Conservation (phyloP, 768 basidiomycete species). For the Boletus tylopilopsis region DNA sequence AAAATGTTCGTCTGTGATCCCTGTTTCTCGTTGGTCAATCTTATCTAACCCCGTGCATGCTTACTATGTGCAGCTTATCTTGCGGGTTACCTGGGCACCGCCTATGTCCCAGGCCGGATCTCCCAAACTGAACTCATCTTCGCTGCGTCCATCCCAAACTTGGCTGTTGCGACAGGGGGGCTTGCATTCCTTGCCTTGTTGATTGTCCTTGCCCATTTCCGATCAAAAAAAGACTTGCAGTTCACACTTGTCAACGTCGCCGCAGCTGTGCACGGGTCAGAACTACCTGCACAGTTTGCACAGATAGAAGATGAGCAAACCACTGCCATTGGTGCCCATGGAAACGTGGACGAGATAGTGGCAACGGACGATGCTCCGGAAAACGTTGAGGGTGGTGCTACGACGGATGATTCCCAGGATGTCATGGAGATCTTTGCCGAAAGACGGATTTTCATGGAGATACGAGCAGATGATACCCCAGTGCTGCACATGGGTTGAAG, state of each 20-base stretch:
- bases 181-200: slow-evolving; percentile 20
- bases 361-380: neutral
- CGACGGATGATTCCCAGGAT: neutral
- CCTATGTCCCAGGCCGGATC: slow-evolving; percentile 28
- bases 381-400: neutral
- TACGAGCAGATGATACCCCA: slow-evolving; percentile 14
- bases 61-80: slow-evolving; percentile 13
- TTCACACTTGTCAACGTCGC: slow-evolving; percentile 26
- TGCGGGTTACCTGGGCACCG: slow-evolving; percentile 21
- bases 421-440: slow-evolving; percentile 8
- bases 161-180: slow-evolving; percentile 21
- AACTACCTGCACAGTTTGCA: slow-evolving; percentile 21
- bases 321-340: neutral
- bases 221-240: slow-evolving; percentile 14
- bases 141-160: slow-evolving; percentile 25
- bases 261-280: slow-evolving; percentile 21
- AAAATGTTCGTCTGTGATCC: slow-evolving; percentile 13
- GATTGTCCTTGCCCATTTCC: slow-evolving; percentile 22
- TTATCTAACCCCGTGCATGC: neutral
- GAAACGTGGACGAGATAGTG: neutral
- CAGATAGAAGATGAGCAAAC: neutral
- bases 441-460: slow-evolving; percentile 12
- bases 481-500: slow-evolving; percentile 17
- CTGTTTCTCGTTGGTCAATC: neutral
- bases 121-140: slow-evolving; percentile 22